Conservation (phyloP, 2,329 filamentous ascomycete genomes). For the Polytolypa hystricis region DNA sequence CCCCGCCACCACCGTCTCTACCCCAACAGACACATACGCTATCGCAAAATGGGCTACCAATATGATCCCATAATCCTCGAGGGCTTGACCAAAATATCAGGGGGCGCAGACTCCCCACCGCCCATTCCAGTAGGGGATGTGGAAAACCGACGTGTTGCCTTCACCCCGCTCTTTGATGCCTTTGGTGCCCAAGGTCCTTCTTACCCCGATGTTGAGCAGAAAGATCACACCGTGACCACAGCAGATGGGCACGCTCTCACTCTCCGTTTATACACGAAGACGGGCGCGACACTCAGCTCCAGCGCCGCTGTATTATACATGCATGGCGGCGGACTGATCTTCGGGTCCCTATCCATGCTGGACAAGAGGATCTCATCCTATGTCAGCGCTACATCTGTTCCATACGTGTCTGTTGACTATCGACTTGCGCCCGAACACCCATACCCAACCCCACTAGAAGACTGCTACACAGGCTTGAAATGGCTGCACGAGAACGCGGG, state of each 20-base stretch:
- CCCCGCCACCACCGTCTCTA: too few relatives aligned
- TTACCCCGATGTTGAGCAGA: not conserved
- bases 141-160: not conserved
- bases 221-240: not conserved
- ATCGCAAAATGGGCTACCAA: not conserved
- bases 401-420: slow-evolving; percentile 10
- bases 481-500: slow-evolving; percentile 26
- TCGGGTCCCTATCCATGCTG: not conserved
- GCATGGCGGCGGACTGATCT: not conserved
- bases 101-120: not conserved
- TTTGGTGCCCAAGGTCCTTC: not conserved
- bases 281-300: too few relatives aligned
- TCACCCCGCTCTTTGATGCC: not conserved
- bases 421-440: slow-evolving; percentile 12
- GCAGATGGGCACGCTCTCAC: not conserved
- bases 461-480: slow-evolving; percentile 17
- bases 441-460: slow-evolving; percentile 9
- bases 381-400: not conserved
- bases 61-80: not conserved
- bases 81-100: not conserved
- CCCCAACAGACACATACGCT: too few relatives aligned
- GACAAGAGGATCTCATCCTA: not conserved
- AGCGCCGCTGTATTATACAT: not conserved
- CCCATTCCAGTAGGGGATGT: not conserved
- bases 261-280: not conserved